These are phyloP conservation scores for Angomonas ambiguus DNA, from an alignment of 208 protist genomes.

Conservation along the genomic window DNA sequence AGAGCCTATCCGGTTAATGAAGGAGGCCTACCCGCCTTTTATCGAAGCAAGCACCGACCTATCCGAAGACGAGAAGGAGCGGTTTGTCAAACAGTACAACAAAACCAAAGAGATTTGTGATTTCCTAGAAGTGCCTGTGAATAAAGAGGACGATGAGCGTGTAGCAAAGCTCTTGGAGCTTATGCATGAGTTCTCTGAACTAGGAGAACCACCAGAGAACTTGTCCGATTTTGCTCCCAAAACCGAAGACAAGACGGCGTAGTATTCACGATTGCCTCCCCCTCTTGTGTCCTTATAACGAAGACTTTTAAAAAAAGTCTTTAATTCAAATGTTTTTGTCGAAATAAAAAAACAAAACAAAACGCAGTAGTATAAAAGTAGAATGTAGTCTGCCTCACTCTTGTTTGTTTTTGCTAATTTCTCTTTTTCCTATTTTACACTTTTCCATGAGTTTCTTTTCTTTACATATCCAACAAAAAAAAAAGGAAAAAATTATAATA, in stretches of 20 bases:
- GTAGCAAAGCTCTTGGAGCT: constrained; percentile 43
- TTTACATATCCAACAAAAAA: too few species aligned
- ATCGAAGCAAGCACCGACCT: constrained; percentile 32
- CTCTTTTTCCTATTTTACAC: too few species aligned
- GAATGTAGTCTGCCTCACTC: too few species aligned
- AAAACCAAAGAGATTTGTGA: constrained; percentile 54
- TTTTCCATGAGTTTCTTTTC: too few species aligned
- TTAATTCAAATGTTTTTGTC: too few species aligned
- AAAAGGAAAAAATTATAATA: neutral
- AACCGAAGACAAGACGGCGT: constrained; percentile 15
- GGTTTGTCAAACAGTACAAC: constrained; percentile 44
- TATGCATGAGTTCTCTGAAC: constrained; percentile 64
- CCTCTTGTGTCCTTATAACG: neutral
- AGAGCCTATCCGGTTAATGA: constrained; percentile 56
- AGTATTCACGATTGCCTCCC: neutral
- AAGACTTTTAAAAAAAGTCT: too few species aligned
- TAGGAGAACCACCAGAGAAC: constrained; percentile 54
- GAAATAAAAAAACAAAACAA: too few species aligned
- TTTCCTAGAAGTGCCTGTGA: constrained; percentile 38
- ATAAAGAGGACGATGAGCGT: constrained; percentile 39
- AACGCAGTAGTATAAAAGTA: too few species aligned
- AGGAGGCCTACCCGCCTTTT: constrained; percentile 53
- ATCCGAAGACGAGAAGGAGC: constrained; percentile 34
- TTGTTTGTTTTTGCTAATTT: constrained; percentile 17
- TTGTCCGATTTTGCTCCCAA: constrained; percentile 26